These are phyloP conservation scores for Xylariaceae sp. DNA, from an alignment of 2,329 filamentous ascomycete species.

Conservation along the genomic window DNA sequence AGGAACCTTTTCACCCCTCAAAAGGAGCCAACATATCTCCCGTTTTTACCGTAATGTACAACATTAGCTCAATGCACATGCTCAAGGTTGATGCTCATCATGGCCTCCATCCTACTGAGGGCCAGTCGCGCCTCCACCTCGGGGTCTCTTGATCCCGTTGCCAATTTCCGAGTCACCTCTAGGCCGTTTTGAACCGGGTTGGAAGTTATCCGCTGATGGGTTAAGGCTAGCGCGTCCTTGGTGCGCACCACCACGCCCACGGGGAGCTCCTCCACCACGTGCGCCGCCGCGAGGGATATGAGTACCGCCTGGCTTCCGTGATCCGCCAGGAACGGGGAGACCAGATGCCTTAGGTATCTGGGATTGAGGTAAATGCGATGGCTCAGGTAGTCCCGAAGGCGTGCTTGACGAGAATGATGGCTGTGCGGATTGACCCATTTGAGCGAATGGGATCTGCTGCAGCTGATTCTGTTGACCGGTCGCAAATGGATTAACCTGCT, in stretches of 20 bases:
- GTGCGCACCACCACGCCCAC: slow-evolving; percentile 35
- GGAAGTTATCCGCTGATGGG: slow-evolving; percentile 47
- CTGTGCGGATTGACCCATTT: slow-evolving; percentile 10
- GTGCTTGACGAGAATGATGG: slow-evolving; percentile 14
- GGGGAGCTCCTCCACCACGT: slow-evolving; percentile 34
- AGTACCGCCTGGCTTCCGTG: slow-evolving; percentile 28
- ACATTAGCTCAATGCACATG: not conserved
- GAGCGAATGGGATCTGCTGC: slow-evolving; percentile 24
- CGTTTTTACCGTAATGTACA: slow-evolving; percentile 15
- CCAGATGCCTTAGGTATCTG: slow-evolving; percentile 36
- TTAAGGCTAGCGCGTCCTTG: slow-evolving; percentile 40
- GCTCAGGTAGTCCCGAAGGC: slow-evolving; percentile 16
- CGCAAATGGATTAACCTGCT: slow-evolving; percentile 22
- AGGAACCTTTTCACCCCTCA: slow-evolving; percentile 1
- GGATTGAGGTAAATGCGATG: slow-evolving; percentile 17
- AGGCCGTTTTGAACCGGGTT: slow-evolving; percentile 50
- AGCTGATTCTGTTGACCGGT: slow-evolving; percentile 13
- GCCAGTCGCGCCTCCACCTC: slow-evolving; percentile 29
- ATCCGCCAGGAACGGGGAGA: slow-evolving; percentile 36
- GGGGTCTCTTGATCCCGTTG: slow-evolving; percentile 36
- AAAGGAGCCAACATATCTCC: slow-evolving; percentile 2
- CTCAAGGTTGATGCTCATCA: not conserved
- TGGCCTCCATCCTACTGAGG: slow-evolving; percentile 12
- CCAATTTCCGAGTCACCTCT: slow-evolving; percentile 43
- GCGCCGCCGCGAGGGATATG: slow-evolving; percentile 27